These are phyloP conservation scores for Parathielavia hyrcaniae DNA, from an alignment of 495 filamentous ascomycete genomes.

Conservation along the genomic window DNA sequence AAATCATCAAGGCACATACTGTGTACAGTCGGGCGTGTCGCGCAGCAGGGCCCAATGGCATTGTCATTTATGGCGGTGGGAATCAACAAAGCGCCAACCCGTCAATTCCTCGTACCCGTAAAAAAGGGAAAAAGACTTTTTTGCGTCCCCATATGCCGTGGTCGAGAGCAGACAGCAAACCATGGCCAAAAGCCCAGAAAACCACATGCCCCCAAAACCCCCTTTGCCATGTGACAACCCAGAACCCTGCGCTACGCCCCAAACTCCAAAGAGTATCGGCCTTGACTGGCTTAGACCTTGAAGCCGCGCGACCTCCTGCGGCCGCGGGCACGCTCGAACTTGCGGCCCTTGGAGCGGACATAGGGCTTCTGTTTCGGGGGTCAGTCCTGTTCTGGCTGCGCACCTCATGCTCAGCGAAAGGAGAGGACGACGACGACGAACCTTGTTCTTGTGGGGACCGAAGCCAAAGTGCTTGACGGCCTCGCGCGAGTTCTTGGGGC, in stretches of 20 bases:
- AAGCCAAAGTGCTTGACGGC: constrained; percentile 98
- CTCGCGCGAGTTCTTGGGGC: constrained; percentile 94
- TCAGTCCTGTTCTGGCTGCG: constrained; percentile 27
- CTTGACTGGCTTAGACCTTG: constrained; percentile 73
- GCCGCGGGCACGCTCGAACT: constrained; percentile 97
- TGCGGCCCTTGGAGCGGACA: constrained; percentile 94
- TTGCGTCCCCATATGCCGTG: constrained; percentile 11
- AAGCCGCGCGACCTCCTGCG: constrained; percentile 93
- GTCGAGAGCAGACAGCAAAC: constrained; percentile 1
- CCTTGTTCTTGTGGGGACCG: constrained; percentile 95
- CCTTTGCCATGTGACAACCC: constrained; percentile 18
- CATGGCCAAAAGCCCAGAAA: constrained; percentile 13
- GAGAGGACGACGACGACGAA: constrained; percentile 50
- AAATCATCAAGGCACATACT: neutral
- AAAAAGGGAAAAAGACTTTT: constrained; percentile 14
- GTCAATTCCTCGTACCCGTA: constrained; percentile 17
- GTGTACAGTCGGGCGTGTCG: neutral
- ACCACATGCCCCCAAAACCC: constrained; percentile 14
- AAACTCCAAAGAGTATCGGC: constrained; percentile 23
- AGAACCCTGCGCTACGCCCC: constrained; percentile 15
- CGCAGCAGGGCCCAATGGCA: constrained; percentile 16
- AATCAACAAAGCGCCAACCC: constrained; percentile 5
- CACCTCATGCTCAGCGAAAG: neutral
- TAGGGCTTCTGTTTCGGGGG: constrained; percentile 70
- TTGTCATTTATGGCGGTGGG: constrained; percentile 16